Base-by-base conservation (phyloP, 345 rosid species). In the Cardamine resedifolia region DNA sequence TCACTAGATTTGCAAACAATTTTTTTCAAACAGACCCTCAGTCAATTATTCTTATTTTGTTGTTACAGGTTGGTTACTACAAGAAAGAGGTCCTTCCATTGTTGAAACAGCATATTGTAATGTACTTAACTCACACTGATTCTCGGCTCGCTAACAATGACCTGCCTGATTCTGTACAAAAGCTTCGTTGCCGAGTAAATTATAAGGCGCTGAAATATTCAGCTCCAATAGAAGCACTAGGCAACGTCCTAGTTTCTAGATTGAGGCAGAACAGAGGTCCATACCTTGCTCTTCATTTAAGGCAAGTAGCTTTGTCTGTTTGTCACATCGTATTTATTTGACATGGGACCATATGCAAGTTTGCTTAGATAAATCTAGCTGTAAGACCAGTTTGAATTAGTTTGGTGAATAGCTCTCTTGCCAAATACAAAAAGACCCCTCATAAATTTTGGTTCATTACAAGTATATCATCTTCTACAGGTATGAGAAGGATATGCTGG, bases 401-500 rank as follows among this genome's bases (percentile, higher is more conserved):
- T 11, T 38, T 75, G 63, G 66, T 52, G n/a, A 38, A 30, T n/a
- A n/a, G 65, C 38, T 48, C 30, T 51, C 69, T 11, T 75, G 33
- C 20, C n/a, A 27, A 20, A n/a, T 20, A 30, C 45, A 21, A 44
- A 52, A 12, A 18, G 15, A 51, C n/a, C 12, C 18, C 12, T 2
- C 5, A 11, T 5, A 47, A 15, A 52, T 31, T 66, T 34, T 26
- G 31, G 60, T 31, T 51, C 7, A 11, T 50, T 18, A 61, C 52
- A 74, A 58, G 34, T 28, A 14, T 71, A 68, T 59, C 19, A 50
- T 71, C 56, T 34, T 70, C 34, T 68, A 34, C 78, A 93, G 98
- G 86, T 94, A 91, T 67, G 98, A 89, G 85, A 94, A 88, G 78
- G 98, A 94, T 78, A 94, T 94, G 98, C 90, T 94, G 78, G 94